A percentile compares a stretch with the other conserved stretches of the same genome.
Evolutionary conservation across 768 basidiomycete genomes (phyloP).

Genomic region (Suillus brevipes): DNA sequence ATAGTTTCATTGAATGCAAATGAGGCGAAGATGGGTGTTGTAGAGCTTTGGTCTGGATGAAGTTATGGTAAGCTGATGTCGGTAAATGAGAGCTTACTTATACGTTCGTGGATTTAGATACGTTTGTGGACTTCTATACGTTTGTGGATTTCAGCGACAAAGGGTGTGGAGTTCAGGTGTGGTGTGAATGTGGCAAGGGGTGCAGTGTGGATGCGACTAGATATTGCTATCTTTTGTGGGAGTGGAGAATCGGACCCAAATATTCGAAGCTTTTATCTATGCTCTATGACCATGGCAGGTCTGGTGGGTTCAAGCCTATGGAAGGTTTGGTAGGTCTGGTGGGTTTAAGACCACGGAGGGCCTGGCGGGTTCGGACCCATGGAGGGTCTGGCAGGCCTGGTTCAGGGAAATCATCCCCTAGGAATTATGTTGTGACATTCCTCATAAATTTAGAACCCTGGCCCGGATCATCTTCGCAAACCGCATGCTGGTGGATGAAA

Average conservation of each 20-base stretch:
- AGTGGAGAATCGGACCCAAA: neutral
- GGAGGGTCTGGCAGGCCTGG: neutral
- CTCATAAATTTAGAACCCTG: neutral
- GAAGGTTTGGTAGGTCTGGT: neutral
- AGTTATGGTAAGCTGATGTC: neutral
- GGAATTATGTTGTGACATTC: neutral
- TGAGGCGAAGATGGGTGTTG: neutral
- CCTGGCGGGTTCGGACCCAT: neutral
- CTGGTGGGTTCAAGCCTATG: neutral
- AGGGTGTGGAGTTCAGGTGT: too few relatives aligned
- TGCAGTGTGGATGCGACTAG: neutral
- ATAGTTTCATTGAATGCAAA: neutral
- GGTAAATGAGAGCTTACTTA: neutral
- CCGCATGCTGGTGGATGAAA: neutral
- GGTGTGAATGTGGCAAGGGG: neutral
- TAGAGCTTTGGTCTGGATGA: neutral
- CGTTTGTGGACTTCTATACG: too few relatives aligned
- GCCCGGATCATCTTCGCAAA: neutral
- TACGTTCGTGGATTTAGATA: neutral
- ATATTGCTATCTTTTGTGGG: neutral
- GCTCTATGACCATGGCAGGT: neutral
- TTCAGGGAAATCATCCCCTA: neutral
- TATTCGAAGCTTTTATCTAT: neutral
- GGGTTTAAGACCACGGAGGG: neutral
- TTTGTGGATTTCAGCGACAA: neutral